Percentiles rank a stretch among this genome's conserved stretches.
Evolutionary conservation across 2,329 filamentous ascomycete genomes (phyloP).

Genomic region (Plenodomus tracheiphilus): DNA sequence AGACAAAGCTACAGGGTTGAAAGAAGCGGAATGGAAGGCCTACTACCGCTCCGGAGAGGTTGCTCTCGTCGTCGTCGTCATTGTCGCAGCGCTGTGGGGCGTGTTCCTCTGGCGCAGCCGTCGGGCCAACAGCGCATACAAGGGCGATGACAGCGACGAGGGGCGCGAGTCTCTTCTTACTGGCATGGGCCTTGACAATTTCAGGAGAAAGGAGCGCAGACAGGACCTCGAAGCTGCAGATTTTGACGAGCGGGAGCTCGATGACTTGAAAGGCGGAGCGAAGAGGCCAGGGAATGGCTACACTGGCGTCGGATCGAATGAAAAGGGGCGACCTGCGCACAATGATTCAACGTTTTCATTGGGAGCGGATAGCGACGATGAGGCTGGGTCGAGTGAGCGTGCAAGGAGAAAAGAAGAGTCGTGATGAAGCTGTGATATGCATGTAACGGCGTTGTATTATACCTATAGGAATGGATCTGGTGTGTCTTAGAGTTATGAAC

Average conservation of each 20-base stretch:
- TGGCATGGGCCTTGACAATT: slow-evolving; percentile 53
- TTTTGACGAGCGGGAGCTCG: slow-evolving; percentile 65
- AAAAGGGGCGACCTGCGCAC: slow-evolving; percentile 36
- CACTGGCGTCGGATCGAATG: slow-evolving; percentile 14
- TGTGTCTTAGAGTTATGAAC: not conserved
- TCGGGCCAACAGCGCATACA: slow-evolving; percentile 48
- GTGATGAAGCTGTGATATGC: slow-evolving; percentile 6
- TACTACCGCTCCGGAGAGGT: slow-evolving; percentile 88
- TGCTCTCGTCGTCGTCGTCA: slow-evolving; percentile 77
- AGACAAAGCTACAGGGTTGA: slow-evolving; percentile 71
- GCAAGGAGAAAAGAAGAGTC: slow-evolving; percentile 37
- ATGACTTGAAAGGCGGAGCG: slow-evolving; percentile 51
- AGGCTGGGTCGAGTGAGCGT: slow-evolving; percentile 37
- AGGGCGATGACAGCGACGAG: slow-evolving; percentile 48
- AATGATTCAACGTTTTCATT: slow-evolving; percentile 52
- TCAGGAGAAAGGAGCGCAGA: slow-evolving; percentile 47
- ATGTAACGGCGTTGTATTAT: not conserved
- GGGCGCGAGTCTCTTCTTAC: slow-evolving; percentile 49
- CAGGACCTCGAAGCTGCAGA: slow-evolving; percentile 64
- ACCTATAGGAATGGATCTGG: not conserved
- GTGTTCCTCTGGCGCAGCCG: slow-evolving; percentile 64
- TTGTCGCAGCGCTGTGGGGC: slow-evolving; percentile 75
- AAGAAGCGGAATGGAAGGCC: slow-evolving; percentile 83
- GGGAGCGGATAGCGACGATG: slow-evolving; percentile 50
- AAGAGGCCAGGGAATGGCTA: slow-evolving; percentile 32